A percentile compares a stretch with the other conserved stretches of the same genome.
Evolutionary conservation across 257 asterid species (phyloP).

Genomic region (Asclepias syriaca): DNA sequence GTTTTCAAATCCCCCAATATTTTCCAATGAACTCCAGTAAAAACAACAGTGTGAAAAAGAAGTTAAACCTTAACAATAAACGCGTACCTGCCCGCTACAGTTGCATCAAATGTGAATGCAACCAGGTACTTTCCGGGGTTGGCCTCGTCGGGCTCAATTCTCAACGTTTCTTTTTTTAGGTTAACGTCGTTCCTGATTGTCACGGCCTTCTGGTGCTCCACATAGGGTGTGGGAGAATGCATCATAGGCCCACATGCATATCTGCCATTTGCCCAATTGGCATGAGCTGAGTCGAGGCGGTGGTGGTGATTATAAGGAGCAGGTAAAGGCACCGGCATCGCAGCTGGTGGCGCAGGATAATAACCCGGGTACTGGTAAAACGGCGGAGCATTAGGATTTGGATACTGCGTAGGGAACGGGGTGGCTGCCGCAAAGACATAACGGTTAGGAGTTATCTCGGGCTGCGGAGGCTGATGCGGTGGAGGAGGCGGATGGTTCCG

Average conservation of each 20-base stretch:
- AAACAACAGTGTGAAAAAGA: not conserved
- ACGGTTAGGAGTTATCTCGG: slow-evolving; percentile 69
- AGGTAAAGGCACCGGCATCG: slow-evolving; percentile 64
- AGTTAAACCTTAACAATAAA: not conserved
- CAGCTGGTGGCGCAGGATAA: slow-evolving; percentile 55
- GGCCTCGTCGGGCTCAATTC: slow-evolving; percentile 80
- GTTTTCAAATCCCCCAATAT: not conserved
- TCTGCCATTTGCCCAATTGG: slow-evolving; percentile 66
- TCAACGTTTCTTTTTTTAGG: slow-evolving; percentile 83
- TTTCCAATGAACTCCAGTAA: not conserved
- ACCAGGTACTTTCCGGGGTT: slow-evolving; percentile 78
- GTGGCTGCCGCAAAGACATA: slow-evolving; percentile 98
- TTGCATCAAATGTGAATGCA: slow-evolving; percentile 88
- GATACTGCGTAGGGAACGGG: slow-evolving; percentile 81
- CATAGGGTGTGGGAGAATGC: slow-evolving; percentile 56
- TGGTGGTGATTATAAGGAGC: slow-evolving; percentile 80
- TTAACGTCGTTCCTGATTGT: slow-evolving; percentile 92
- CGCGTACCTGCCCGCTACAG: slow-evolving; percentile 77
- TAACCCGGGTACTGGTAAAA: slow-evolving; percentile 82
- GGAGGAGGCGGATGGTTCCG: slow-evolving; percentile 80
- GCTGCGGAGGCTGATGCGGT: slow-evolving; percentile 62
- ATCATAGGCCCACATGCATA: slow-evolving; percentile 71
- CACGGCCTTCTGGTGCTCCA: slow-evolving; percentile 98
- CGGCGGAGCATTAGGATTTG: slow-evolving; percentile 65
- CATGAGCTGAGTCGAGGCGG: slow-evolving; percentile 46